Evolutionary conservation across 805 yeast genomes (phyloP), one percentile per base, ranked within the genome.

Genomic region (Ascoidea rubescens): DNA sequence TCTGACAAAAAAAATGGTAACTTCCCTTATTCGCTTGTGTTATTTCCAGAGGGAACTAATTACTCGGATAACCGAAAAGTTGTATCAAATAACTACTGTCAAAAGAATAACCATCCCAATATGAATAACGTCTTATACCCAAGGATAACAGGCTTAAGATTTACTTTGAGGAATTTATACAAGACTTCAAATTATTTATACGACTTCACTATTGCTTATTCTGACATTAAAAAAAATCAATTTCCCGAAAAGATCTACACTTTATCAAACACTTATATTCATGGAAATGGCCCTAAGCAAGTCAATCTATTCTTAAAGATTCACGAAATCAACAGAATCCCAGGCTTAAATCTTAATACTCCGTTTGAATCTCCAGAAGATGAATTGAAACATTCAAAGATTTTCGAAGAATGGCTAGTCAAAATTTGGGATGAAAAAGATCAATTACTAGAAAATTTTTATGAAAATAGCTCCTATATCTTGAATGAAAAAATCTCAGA

Each of bases 11-110:
- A n/a, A 8, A 47, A 52, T 45, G 12, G 47, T 5, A 51, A 45
- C 6, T 4, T 79, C 78, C 82, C 85, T 4, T 81, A 82, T 56
- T 80, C 84, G 73, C 64, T 93, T 48, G 67, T 90, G 28, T 65
- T 93, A 31, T 93, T 84, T 67, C 99, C 99, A 1, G 99, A 93
- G 65, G 99, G 99, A 5, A 93, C 99, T 0, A 93, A 88, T 54
- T 68, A 85, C 52, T 81, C 93, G 45, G 72, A 71, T 5, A 74
- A 78, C 54, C 87, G 96, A 1, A 72, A 78, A 49, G 67, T 59
- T 3, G 76, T 77, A 53, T 79, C 90, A 6, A 71, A 70, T 16
- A 70, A 63, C 5, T 93, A 71, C 66, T 84, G 88, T 21, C 66
- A 64, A 5, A 77, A 80, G 56, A 62, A 72, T 30, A 73, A 71